Conservation (phyloP, 371 early-diverging fungal species). For the Syncephalastrum racemosum region DNA sequence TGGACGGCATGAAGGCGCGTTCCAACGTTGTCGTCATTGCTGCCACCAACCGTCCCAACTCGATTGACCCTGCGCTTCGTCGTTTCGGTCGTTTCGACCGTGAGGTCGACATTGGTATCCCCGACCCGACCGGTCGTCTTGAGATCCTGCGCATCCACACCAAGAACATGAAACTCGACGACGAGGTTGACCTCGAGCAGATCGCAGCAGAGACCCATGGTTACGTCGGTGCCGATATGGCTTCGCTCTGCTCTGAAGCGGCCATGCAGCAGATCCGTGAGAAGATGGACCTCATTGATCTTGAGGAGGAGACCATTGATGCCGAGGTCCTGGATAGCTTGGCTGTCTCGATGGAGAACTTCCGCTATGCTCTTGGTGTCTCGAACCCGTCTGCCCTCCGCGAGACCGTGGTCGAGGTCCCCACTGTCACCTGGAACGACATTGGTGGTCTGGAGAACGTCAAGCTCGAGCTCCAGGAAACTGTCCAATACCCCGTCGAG, state of each 20-base stretch:
- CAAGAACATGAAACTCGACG: conserved; percentile 98
- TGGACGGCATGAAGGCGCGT: conserved; percentile 99
- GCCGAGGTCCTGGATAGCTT: conserved; percentile 96
- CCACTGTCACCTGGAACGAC: conserved; percentile 97
- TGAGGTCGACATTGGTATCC: conserved; percentile 99
- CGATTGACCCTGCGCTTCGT: conserved; percentile 99
- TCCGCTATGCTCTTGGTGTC: conserved; percentile 94
- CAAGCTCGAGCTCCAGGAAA: conserved; percentile 99
- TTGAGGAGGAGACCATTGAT: conserved; percentile 99
- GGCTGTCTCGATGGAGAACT: conserved; percentile 99
- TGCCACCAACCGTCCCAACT: conserved; percentile 99
- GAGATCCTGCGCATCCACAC: conserved; percentile 99
- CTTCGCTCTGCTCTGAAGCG: conserved; percentile 99
- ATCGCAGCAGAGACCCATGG: conserved; percentile 99
- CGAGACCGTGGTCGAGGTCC: conserved; percentile 99
- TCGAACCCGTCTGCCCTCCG: conserved; percentile 99
- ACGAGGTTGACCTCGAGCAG: conserved; percentile 97
- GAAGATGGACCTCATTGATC: conserved; percentile 98
- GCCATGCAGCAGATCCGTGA: conserved; percentile 99
- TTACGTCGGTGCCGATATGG: conserved; percentile 99
- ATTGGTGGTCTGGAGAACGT: conserved; percentile 99
- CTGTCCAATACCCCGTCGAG: conserved; percentile 99
- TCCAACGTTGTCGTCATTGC: conserved; percentile 98
- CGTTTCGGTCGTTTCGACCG: conserved; percentile 99
- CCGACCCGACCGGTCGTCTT: conserved; percentile 98